Percentiles rank a stretch among this genome's conserved stretches.
Evolutionary conservation across 164 flowering plant species (phyloP).

Genomic region (Magnolia officinalis): DNA sequence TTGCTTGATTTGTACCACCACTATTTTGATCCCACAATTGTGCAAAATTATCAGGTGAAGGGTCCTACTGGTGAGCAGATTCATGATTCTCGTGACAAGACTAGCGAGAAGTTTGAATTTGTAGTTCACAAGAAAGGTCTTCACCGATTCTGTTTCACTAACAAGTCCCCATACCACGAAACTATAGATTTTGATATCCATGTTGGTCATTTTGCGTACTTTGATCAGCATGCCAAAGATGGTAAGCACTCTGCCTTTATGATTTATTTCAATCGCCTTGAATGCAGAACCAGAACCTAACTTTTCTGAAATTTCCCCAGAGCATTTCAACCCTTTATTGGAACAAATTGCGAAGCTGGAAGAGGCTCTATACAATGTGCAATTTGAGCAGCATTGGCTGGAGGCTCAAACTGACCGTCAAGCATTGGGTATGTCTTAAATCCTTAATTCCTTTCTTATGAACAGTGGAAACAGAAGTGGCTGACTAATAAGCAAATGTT

Average conservation of each 20-base stretch:
- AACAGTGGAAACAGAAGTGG: too few relatives aligned
- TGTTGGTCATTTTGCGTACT: conserved; percentile 46
- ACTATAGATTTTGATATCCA: conserved; percentile 59
- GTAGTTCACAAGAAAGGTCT: conserved; percentile 69
- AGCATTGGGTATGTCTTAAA: conserved; percentile 53
- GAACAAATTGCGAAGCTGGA: conserved; percentile 80
- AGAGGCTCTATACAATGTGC: conserved; percentile 88
- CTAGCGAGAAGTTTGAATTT: conserved; percentile 80
- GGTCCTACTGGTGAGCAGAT: conserved; percentile 89
- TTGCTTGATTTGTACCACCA: not conserved
- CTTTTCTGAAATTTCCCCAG: conserved; percentile 37
- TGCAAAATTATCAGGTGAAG: conserved; percentile 50
- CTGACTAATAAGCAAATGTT: too few relatives aligned
- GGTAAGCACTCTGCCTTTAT: conserved; percentile 28
- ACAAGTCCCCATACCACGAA: conserved; percentile 63
- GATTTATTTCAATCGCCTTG: not conserved
- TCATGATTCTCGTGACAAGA: conserved; percentile 72
- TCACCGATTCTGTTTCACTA: conserved; percentile 75
- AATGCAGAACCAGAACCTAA: not conserved
- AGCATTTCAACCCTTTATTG: conserved; percentile 82
- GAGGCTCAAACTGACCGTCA: conserved; percentile 97
- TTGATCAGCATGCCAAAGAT: conserved; percentile 65
- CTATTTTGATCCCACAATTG: not conserved
- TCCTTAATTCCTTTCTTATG: not conserved
- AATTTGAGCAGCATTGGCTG: conserved; percentile 96